phyloP scores from a whole-genome alignment of 352 stramenopile genomes.

The Pythium insidiosum region DNA sequence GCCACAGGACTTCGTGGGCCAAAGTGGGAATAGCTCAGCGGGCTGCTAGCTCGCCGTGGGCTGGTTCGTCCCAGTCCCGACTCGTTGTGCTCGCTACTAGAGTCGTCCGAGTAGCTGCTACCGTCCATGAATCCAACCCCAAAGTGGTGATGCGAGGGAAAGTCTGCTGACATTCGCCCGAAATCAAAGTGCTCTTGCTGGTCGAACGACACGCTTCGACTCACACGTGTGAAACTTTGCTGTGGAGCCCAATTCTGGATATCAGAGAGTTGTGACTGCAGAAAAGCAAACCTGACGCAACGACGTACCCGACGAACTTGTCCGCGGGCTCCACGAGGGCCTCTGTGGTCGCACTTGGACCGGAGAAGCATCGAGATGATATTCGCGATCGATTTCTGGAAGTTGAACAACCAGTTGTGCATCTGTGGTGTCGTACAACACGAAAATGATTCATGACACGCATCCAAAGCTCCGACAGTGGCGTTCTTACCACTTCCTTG shows the following conservation, averaged over 20 bases:
- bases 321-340: slow-evolving; percentile 5
- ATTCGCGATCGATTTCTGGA: slow-evolving; percentile 85
- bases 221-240: slow-evolving; percentile 60
- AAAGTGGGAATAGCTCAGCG: slow-evolving; percentile 43
- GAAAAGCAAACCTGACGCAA: no score
- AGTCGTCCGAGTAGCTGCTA: slow-evolving; percentile 54
- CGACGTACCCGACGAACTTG: no score
- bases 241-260: not conserved
- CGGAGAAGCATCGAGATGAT: slow-evolving; percentile 73
- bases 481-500: slow-evolving; percentile 58
- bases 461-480: not conserved
- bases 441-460: not conserved
- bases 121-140: slow-evolving; percentile 28
- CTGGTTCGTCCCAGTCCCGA: slow-evolving; percentile 32
- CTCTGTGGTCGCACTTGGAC: slow-evolving; percentile 42
- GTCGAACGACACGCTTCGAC: slow-evolving; percentile 72
- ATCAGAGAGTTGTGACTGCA: no score
- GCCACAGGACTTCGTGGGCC: slow-evolving; percentile 54
- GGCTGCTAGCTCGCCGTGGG: slow-evolving; percentile 46
- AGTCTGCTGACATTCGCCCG: slow-evolving; percentile 34
- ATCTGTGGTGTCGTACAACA: slow-evolving; percentile 32
- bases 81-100: slow-evolving; percentile 31
- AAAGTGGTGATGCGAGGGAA: slow-evolving; percentile 34
- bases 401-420: slow-evolving; percentile 87
- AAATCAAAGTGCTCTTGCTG: slow-evolving; percentile 51